phyloP scores from a whole-genome alignment of 2,329 filamentous ascomycete species.

The Colletotrichum spaethianum region DNA sequence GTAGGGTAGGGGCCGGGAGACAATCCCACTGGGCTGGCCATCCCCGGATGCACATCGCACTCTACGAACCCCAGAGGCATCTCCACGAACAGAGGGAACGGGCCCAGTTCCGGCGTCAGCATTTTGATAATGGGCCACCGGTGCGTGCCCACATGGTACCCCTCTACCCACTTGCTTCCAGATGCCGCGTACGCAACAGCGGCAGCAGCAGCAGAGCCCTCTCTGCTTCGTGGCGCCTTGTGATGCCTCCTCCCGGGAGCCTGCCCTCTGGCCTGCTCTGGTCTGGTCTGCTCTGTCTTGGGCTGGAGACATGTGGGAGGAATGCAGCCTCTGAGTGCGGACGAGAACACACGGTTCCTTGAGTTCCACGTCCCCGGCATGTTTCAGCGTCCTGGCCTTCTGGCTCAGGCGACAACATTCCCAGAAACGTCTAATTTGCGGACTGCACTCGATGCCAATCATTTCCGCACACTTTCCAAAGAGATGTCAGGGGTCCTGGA shows the following conservation, averaged over 20 bases:
- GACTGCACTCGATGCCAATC: neutral
- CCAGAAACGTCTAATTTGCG: neutral
- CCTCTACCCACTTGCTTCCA: neutral
- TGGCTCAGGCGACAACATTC: neutral
- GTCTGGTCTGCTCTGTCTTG: neutral
- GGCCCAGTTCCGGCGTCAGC: slow-evolving; percentile 1
- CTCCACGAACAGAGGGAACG: slow-evolving; percentile 3
- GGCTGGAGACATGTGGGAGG: slow-evolving; percentile 6
- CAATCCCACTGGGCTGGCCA: neutral
- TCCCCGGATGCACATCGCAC: slow-evolving; percentile 7
- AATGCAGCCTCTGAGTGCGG: slow-evolving; percentile 8
- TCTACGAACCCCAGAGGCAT: neutral
- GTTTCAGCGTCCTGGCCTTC: slow-evolving; percentile 23
- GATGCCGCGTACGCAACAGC: neutral
- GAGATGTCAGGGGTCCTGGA: neutral
- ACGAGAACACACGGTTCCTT: slow-evolving; percentile 14
- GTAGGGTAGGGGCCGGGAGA: neutral
- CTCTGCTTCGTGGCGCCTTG: slow-evolving; percentile 8
- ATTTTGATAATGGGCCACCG: neutral
- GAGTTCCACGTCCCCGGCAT: slow-evolving; percentile 27
- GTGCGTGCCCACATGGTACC: neutral
- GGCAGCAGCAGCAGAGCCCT: neutral
- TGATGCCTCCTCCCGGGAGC: neutral
- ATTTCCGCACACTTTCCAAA: neutral
- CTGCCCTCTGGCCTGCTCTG: too few relatives aligned